Conservation (phyloP, 2,329 filamentous ascomycete genomes). For the Neofusicoccum umdonicola region DNA sequence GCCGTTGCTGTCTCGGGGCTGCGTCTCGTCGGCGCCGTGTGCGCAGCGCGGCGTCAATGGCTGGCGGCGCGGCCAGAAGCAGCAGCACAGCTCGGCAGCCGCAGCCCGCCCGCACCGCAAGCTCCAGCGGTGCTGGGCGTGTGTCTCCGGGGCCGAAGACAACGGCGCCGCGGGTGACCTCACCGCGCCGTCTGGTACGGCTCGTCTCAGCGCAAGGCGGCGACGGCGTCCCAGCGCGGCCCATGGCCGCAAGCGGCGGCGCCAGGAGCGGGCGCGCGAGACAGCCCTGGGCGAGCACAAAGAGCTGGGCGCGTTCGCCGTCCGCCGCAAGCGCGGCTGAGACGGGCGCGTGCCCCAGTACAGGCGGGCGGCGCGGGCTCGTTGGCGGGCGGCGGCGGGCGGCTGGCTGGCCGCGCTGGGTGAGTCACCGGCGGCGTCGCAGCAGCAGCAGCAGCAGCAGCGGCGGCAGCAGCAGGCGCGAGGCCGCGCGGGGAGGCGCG, state of each 20-base stretch:
- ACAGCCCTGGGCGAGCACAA: neutral
- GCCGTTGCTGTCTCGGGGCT: neutral
- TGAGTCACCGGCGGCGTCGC: neutral
- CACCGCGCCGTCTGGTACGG: neutral
- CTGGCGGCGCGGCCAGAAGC: neutral
- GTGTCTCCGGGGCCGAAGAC: neutral
- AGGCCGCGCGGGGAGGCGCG: neutral
- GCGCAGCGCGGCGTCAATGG: neutral
- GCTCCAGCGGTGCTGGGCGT: neutral
- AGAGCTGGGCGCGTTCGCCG: neutral
- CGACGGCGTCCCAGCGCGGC: neutral
- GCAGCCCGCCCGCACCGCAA: too few species aligned
- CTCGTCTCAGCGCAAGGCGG: neutral
- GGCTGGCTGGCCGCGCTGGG: neutral
- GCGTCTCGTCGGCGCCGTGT: neutral
- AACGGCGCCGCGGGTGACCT: conserved; percentile 8
- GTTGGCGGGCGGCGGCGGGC: neutral
- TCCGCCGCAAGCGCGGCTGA: neutral
- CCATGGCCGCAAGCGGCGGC: conserved; percentile 1
- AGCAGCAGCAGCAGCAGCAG: neutral
- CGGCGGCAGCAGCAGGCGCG: neutral
- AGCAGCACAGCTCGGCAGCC: too few species aligned
- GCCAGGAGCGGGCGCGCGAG: neutral
- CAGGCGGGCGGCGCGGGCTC: neutral
- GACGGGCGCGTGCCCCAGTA: neutral